phyloP scores from a whole-genome alignment of 208 protist genomes.

The Entamoeba histolytica region DNA sequence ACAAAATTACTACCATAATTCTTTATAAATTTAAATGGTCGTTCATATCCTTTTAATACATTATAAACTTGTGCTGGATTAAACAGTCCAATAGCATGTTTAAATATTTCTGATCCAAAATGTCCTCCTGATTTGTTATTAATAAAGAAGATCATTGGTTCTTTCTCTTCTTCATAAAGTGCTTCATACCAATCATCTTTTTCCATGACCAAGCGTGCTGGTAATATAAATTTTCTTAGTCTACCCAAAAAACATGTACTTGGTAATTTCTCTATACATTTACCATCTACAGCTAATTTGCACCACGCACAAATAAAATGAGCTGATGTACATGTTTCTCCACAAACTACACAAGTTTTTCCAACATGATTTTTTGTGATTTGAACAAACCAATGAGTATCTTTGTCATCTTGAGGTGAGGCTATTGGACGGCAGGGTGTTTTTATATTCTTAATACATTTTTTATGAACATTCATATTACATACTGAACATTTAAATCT shows the following conservation, averaged over 20 bases:
- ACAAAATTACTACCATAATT: background rate
- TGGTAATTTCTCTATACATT: background rate
- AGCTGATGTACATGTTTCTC: background rate
- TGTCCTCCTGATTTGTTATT: background rate
- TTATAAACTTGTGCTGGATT: background rate
- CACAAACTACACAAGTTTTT: background rate
- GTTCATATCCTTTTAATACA: background rate
- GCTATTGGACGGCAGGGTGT: background rate
- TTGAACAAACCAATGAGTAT: background rate
- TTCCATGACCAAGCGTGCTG: background rate
- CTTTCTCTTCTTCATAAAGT: too few species aligned
- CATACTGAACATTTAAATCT: background rate
- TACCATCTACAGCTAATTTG: background rate
- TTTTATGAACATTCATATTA: background rate
- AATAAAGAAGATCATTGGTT: background rate
- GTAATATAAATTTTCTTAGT: background rate
- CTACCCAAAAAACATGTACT: background rate
- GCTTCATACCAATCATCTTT: background rate
- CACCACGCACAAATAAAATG: background rate
- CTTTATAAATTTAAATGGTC: background rate
- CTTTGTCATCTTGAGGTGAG: background rate
- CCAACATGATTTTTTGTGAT: background rate
- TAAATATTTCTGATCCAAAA: background rate
- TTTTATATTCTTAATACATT: background rate
- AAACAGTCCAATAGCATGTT: background rate